Percentiles rank a stretch among this genome's conserved stretches.
These are phyloP conservation scores for Lanzia echinophila DNA, from an alignment of 2,329 filamentous ascomycete genomes.

Conservation along the genomic window DNA sequence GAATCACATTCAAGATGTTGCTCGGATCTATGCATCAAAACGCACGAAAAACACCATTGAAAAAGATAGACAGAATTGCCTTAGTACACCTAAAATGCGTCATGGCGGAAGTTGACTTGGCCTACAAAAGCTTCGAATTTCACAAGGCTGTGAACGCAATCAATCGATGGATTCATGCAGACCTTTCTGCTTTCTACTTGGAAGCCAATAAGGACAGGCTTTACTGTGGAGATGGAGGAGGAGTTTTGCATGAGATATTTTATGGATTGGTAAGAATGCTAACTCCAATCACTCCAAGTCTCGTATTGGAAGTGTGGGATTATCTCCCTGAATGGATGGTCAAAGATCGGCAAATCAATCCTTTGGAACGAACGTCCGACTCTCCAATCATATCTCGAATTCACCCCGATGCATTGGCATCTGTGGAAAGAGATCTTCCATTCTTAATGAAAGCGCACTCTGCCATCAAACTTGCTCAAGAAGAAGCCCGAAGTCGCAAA, in stretches of 20 bases:
- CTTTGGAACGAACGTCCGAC: slow-evolving; percentile 33
- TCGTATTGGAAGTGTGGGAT: slow-evolving; percentile 86
- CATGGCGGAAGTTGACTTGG: slow-evolving; percentile 55
- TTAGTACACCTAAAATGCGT: slow-evolving; percentile 65
- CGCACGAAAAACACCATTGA: slow-evolving; percentile 42
- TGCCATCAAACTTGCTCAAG: slow-evolving; percentile 69
- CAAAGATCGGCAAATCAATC: slow-evolving; percentile 33
- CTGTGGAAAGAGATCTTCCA: slow-evolving; percentile 17
- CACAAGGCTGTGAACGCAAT: slow-evolving; percentile 67
- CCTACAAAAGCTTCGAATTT: slow-evolving; percentile 72
- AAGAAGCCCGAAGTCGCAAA: slow-evolving; percentile 65
- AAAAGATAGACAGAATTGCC: slow-evolving; percentile 65
- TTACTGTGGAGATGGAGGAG: slow-evolving; percentile 71
- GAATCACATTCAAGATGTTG: slow-evolving; percentile 85
- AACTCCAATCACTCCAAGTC: slow-evolving; percentile 69
- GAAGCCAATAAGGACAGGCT: slow-evolving; percentile 87
- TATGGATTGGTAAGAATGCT: slow-evolving; percentile 70
- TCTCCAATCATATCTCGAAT: slow-evolving; percentile 16
- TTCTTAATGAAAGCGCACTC: slow-evolving; percentile 37
- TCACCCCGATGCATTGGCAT: neutral
- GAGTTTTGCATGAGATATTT: slow-evolving; percentile 60
- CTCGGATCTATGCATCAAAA: slow-evolving; percentile 60
- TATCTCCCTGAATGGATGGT: slow-evolving; percentile 62
- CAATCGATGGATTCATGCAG: slow-evolving; percentile 73
- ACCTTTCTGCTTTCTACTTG: slow-evolving; percentile 90